Conservation (phyloP, 495 filamentous ascomycete genomes). For the Hapsidospora chrysogenum region DNA sequence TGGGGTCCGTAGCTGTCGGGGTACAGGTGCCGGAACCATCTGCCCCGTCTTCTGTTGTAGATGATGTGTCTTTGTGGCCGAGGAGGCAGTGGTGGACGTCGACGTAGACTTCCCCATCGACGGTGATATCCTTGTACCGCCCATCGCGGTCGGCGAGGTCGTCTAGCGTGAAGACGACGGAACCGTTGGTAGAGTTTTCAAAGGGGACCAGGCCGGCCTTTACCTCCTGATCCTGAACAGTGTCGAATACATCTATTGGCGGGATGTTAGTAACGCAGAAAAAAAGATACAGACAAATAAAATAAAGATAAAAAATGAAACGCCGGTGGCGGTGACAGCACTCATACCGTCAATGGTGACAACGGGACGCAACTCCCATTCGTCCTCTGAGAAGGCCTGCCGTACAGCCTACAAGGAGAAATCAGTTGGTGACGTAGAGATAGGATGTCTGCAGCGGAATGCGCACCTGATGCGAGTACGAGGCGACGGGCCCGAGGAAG, state of each 20-base stretch:
- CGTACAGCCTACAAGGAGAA: conserved; percentile 41
- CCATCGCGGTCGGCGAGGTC: conserved; percentile 57
- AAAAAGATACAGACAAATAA: no score
- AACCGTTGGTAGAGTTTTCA: conserved; percentile 90
- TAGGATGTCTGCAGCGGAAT: no score
- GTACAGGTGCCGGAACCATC: conserved; percentile 6
- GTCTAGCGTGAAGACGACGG: conserved; percentile 76
- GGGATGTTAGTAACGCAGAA: neutral
- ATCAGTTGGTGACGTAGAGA: no score
- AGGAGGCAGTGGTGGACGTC: conserved; percentile 76
- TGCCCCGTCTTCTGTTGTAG: conserved; percentile 5
- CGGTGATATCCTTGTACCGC: conserved; percentile 43
- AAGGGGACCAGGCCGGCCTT: conserved; percentile 77
- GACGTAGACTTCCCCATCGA: conserved; percentile 70
- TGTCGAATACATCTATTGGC: conserved; percentile 55
- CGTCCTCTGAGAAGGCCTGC: conserved; percentile 36
- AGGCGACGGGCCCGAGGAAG: conserved; percentile 69
- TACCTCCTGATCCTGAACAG: conserved; percentile 46
- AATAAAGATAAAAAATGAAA: neutral
- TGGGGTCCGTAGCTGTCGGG: conserved; percentile 4
- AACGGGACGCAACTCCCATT: conserved; percentile 39
- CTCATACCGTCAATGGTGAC: conserved; percentile 43
- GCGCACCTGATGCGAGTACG: conserved; percentile 86
- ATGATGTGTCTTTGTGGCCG: conserved; percentile 17
- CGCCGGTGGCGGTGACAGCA: no score